A percentile compares a stretch with the other conserved stretches of the same genome.
These are phyloP conservation scores for Bruguiera sexangula DNA, from an alignment of 345 rosid genomes.

Conservation along the genomic window DNA sequence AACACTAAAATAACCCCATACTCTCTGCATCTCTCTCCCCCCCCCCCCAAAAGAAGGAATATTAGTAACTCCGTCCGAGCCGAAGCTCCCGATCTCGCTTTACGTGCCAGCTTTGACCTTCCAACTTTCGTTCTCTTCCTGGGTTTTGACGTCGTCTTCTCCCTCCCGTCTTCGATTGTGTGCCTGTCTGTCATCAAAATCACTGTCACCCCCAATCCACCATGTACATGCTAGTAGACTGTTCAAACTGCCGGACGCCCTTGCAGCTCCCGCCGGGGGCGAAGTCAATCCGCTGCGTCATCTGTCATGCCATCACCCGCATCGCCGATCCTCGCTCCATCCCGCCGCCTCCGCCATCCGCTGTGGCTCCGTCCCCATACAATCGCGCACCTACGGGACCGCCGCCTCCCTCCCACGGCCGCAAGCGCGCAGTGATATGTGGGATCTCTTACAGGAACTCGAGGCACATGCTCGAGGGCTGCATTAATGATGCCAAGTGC, in stretches of 20 bases:
- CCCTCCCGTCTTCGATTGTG: background rate
- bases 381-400: slow-evolving; percentile 53
- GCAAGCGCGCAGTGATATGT: slow-evolving; percentile 74
- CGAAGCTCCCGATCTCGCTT: no score
- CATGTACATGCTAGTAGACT: slow-evolving; percentile 57
- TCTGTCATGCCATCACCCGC: slow-evolving; percentile 62
- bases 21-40: no score
- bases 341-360: slow-evolving; percentile 23
- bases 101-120: no score
- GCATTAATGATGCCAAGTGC: slow-evolving; percentile 76
- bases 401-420: slow-evolving; percentile 48
- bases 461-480: slow-evolving; percentile 63
- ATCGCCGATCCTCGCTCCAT: slow-evolving; percentile 33
- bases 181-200: background rate
- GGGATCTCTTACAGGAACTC: slow-evolving; percentile 63
- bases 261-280: slow-evolving; percentile 72
- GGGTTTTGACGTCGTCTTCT: no score
- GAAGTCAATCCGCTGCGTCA: slow-evolving; percentile 61
- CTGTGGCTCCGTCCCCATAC: slow-evolving; percentile 34
- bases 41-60: no score
- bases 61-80: no score
- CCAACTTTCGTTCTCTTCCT: no score
- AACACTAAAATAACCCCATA: no score
- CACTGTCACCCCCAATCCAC: background rate
- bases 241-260: slow-evolving; percentile 67